Evolutionary conservation across 1,284 basidiomycete species (phyloP).

Genomic region (Moesziomyces parantarcticus): DNA sequence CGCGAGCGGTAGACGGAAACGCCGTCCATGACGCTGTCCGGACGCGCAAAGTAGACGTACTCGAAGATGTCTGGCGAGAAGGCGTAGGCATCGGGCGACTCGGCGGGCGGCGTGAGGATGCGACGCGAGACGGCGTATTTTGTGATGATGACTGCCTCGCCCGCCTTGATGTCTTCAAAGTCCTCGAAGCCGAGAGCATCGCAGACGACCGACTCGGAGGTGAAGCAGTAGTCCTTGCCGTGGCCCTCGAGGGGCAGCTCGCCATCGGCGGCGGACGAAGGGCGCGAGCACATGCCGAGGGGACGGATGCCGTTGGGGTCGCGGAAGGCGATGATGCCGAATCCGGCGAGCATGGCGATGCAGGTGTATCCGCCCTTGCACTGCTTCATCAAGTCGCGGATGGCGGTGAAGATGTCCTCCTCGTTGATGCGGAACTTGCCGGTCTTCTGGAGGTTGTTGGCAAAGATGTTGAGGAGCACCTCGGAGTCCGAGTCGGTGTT

Average conservation of each 20-base stretch:
- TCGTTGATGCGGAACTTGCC: slow-evolving; percentile 99
- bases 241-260: slow-evolving; percentile 40
- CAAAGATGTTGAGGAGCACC: slow-evolving; percentile 95
- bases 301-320: slow-evolving; percentile 99
- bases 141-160: slow-evolving; percentile 95
- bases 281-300: slow-evolving; percentile 69
- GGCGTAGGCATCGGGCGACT: slow-evolving; percentile 38
- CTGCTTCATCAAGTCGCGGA: slow-evolving; percentile 87
- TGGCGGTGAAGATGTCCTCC: slow-evolving; percentile 97
- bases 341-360: slow-evolving; percentile 97
- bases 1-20: slow-evolving; percentile 96
- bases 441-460: slow-evolving; percentile 96
- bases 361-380: slow-evolving; percentile 95
- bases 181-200: slow-evolving; percentile 89
- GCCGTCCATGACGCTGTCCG: slow-evolving; percentile 96
- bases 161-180: slow-evolving; percentile 94
- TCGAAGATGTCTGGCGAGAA: slow-evolving; percentile 94
- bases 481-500: slow-evolving; percentile 99
- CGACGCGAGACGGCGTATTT: slow-evolving; percentile 59
- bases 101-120: slow-evolving; percentile 50
- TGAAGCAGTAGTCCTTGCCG: slow-evolving; percentile 82
- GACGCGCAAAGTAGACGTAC: slow-evolving; percentile 97
- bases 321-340: slow-evolving; percentile 97
- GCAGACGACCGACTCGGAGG: slow-evolving; percentile 95
- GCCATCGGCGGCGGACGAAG: slow-evolving; percentile 21